Base-by-base conservation (phyloP, 768 basidiomycete genomes). In the Mycena pura region DNA sequence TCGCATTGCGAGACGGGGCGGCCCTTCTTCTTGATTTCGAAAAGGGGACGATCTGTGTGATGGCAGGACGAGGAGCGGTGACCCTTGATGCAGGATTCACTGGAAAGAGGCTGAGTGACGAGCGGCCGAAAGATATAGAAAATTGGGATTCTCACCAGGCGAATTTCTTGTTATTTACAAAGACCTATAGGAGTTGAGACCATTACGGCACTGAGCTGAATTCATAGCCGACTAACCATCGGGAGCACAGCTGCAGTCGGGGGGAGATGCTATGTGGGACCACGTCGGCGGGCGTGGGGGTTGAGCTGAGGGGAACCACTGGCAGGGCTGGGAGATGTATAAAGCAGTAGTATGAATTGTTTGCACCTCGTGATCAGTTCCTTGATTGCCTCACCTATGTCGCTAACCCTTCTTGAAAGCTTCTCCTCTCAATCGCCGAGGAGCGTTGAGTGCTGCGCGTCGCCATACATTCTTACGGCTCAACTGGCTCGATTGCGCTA, bases 81-180 rank as follows among this genome's bases (percentile, higher is more conserved):
- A 0, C 95, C 95, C 76, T 95, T 95, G 72, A 96, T 95, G 75
- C 95, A 97, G 13, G 93, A 90, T 79, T 91, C 91, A 74, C 95
- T 95, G 68, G 21, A 31, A 15, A 48, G 38, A 32, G 17, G 29
- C 21, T 49, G 34, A 64, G 64, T 32, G 64, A 49, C 58, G 46
- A 17, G 31, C 28, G 63, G 8, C 32, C 22, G 29, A 44, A 34
- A 31, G 27, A 21, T 13, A 15, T 28, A 22, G 40, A 38, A 38
- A 31, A 53, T 6, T 27, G 29, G 36, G 40, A n/a, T 47, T 72
- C 78, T 32, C 69, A 91, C 91, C 91, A 93, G 36, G 92, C 91
- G 73, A 84, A 86, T 74, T 86, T 86, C 81, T 88, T 86, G 74
- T 82, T 85, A 76, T 91, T 89, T 51, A 93, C 84, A 65, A 84